These are phyloP conservation scores for Crithidia bombi DNA, from an alignment of 208 protist genomes.

Conservation along the genomic window DNA sequence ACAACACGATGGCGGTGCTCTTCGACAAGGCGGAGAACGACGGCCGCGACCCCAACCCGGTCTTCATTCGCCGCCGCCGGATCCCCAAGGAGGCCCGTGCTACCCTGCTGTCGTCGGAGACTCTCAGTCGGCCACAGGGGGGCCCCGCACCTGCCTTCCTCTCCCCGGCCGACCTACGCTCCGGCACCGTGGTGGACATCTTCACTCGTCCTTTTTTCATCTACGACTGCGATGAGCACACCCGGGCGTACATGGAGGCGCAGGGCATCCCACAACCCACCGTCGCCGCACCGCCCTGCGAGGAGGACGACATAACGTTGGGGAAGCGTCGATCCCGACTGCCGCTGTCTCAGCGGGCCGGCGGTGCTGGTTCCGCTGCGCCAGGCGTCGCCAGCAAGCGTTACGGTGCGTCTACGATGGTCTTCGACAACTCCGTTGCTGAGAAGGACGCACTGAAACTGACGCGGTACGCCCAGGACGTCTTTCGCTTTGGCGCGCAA, in stretches of 20 bases:
- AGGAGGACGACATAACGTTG: slow-evolving; percentile 45
- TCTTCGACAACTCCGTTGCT: slow-evolving; percentile 55
- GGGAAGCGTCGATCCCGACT: slow-evolving; percentile 31
- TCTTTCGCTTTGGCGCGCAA: slow-evolving; percentile 90
- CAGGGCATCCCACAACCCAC: slow-evolving; percentile 45
- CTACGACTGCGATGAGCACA: slow-evolving; percentile 95
- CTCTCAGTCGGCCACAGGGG: slow-evolving; percentile 63
- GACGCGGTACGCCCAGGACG: slow-evolving; percentile 85
- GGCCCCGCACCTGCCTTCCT: slow-evolving; percentile 52
- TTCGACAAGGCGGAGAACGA: slow-evolving; percentile 91
- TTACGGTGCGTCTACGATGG: slow-evolving; percentile 74
- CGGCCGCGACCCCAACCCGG: slow-evolving; percentile 93
- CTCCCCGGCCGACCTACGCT: slow-evolving; percentile 78
- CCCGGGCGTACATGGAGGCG: slow-evolving; percentile 81
- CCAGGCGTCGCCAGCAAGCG: slow-evolving; percentile 13
- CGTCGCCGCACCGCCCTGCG: slow-evolving; percentile 41
- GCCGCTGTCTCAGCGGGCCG: slow-evolving; percentile 14
- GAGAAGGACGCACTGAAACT: slow-evolving; percentile 86
- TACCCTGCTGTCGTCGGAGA: slow-evolving; percentile 61
- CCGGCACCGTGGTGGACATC: slow-evolving; percentile 83
- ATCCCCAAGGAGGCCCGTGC: slow-evolving; percentile 73
- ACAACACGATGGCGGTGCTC: slow-evolving; percentile 94
- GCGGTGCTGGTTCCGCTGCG: background rate
- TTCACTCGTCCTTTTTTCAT: slow-evolving; percentile 87
- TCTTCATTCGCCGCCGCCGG: slow-evolving; percentile 88